A percentile compares a stretch with the other conserved stretches of the same genome.
Evolutionary conservation across 345 rosid species (phyloP).

Genomic region (Hevea brasiliensis): DNA sequence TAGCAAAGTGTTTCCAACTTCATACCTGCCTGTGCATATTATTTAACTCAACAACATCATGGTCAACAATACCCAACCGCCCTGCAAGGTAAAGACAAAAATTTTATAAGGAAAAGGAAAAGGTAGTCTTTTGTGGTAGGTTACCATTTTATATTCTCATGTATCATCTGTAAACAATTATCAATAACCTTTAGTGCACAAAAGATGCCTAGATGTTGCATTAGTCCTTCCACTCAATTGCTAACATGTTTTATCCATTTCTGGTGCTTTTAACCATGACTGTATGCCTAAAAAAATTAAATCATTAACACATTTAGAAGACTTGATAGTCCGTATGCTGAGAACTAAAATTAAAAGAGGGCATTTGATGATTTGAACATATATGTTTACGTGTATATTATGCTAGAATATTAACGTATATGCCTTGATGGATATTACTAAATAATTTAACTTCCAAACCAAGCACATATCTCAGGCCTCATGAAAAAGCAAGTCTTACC

Average conservation of each 20-base stretch:
- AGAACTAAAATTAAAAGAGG: no score
- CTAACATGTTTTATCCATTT: no score
- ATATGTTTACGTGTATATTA: no score
- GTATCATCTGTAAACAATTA: background rate
- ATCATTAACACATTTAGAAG: no score
- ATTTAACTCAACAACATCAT: conserved; percentile 92
- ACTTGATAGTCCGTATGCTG: no score
- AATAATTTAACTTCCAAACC: background rate
- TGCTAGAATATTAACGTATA: no score
- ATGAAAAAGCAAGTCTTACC: conserved; percentile 42
- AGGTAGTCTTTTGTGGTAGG: background rate
- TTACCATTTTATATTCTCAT: background rate
- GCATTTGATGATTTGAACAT: no score
- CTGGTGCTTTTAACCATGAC: no score
- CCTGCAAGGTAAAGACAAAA: conserved; percentile 43
- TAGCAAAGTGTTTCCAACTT: conserved; percentile 2
- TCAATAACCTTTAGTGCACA: background rate
- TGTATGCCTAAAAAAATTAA: no score
- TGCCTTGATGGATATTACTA: background rate
- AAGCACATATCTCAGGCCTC: background rate
- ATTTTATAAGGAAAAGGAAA: background rate
- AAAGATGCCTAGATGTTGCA: background rate
- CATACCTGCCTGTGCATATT: conserved; percentile 98
- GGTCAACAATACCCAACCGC: conserved; percentile 85
- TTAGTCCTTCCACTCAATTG: no score